phyloP scores from a whole-genome alignment of 1,139 yeast species.

The Lipomyces yarrowii region DNA sequence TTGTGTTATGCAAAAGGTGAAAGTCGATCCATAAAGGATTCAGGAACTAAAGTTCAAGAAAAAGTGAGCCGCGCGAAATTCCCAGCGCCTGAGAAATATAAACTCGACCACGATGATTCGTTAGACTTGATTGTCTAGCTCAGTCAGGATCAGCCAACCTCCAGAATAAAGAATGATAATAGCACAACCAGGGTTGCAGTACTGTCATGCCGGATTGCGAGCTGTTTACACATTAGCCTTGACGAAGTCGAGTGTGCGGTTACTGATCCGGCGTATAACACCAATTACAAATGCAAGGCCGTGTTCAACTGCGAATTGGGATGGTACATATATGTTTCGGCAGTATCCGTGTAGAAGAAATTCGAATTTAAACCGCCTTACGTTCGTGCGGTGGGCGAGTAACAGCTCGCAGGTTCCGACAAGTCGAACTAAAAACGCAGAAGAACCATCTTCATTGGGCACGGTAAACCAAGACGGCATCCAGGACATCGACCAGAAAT shows the following conservation, averaged over 20 bases:
- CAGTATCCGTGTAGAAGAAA: background rate
- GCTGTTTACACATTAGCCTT: background rate
- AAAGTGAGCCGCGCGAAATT: background rate
- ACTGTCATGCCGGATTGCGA: background rate
- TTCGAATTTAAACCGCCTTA: background rate
- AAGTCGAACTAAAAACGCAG: background rate
- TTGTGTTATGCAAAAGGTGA: too few species aligned
- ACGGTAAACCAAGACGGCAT: slow-evolving; percentile 16
- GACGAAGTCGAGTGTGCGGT: background rate
- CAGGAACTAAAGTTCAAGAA: too few species aligned
- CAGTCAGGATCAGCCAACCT: background rate
- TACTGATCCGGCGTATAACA: background rate
- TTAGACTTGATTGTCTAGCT: background rate
- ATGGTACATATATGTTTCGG: background rate
- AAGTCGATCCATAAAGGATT: too few species aligned
- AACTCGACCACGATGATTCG: background rate
- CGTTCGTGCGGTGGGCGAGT: background rate
- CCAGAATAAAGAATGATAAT: background rate
- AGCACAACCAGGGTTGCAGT: background rate
- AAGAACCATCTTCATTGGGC: background rate
- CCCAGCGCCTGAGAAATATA: background rate
- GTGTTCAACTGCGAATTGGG: background rate
- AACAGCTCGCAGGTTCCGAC: background rate
- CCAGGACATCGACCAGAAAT: background rate
- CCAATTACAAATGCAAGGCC: background rate